These are phyloP conservation scores for Aurantiochytrium sp. DNA, from an alignment of 108 stramenopile species.

Conservation along the genomic window DNA sequence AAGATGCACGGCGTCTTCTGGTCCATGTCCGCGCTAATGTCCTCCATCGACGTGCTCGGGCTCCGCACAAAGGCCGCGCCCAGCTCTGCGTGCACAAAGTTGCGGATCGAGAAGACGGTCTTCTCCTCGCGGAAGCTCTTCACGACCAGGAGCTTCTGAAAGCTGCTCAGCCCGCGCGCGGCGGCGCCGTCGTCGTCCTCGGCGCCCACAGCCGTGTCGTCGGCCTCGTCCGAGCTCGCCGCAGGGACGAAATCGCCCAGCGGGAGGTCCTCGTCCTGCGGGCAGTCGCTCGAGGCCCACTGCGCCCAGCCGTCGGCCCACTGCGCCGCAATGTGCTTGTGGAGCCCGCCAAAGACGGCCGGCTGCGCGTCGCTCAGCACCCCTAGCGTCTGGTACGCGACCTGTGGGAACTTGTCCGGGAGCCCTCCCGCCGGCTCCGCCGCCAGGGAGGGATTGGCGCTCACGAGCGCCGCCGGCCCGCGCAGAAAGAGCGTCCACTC, in stretches of 20 bases:
- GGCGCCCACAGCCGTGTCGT: neutral
- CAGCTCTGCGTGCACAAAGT: slow-evolving; percentile 46
- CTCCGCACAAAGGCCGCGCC: slow-evolving; percentile 49
- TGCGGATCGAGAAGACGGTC: slow-evolving; percentile 39
- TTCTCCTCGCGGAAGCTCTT: slow-evolving; percentile 60
- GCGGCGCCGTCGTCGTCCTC: neutral
- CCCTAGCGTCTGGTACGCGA: neutral
- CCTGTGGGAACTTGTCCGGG: slow-evolving; percentile 36
- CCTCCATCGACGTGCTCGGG: slow-evolving; percentile 52
- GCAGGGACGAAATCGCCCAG: neutral
- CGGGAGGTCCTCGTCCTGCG: neutral
- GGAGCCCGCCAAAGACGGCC: neutral
- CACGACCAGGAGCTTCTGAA: slow-evolving; percentile 47
- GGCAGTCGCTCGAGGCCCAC: neutral
- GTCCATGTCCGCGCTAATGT: slow-evolving; percentile 55
- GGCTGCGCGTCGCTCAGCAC: neutral
- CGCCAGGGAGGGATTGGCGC: slow-evolving; percentile 41
- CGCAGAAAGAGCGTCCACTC: neutral
- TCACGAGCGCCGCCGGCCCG: slow-evolving; percentile 24
- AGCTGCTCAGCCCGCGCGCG: slow-evolving; percentile 35
- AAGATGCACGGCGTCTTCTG: slow-evolving; percentile 66
- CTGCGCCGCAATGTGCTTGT: neutral
- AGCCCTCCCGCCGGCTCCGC: slow-evolving; percentile 35
- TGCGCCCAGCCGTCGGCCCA: neutral
- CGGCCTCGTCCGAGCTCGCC: neutral